These are phyloP conservation scores for Coemansia erecta DNA, from an alignment of 192 early-diverging fungal genomes.

Conservation along the genomic window DNA sequence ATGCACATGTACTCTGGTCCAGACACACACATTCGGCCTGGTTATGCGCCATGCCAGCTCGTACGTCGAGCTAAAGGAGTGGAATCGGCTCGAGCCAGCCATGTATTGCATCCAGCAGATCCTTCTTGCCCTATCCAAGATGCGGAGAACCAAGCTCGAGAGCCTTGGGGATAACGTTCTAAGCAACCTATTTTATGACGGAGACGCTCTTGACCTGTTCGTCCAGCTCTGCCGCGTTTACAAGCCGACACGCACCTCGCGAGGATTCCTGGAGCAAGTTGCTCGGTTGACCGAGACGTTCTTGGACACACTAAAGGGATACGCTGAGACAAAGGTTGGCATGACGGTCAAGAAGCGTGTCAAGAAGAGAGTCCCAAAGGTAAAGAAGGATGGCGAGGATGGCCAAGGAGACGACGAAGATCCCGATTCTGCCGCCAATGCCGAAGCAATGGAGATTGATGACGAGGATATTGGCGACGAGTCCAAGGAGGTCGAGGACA, in stretches of 20 bases:
- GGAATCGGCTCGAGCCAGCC: constrained; percentile 30
- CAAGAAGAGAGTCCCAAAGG: constrained; percentile 14
- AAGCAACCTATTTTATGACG: constrained; percentile 52
- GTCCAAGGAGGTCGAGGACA: background rate
- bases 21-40: constrained; percentile 37
- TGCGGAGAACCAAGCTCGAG: constrained; percentile 42
- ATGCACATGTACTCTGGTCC: constrained; percentile 31
- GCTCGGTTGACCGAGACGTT: constrained; percentile 41
- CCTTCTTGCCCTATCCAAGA: constrained; percentile 28
- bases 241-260: constrained; percentile 29
- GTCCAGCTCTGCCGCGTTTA: constrained; percentile 39
- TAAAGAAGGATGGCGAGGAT: background rate
- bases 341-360: constrained; percentile 31
- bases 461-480: constrained; percentile 8
- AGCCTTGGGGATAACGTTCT: constrained; percentile 36
- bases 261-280: constrained; percentile 36
- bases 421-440: background rate
- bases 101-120: constrained; percentile 52
- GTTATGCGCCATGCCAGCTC: constrained; percentile 39
- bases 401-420: constrained; percentile 4
- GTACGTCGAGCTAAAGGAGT: constrained; percentile 38
- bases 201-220: constrained; percentile 48
- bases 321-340: constrained; percentile 23
- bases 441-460: background rate
- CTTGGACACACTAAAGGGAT: constrained; percentile 21